Conservation (phyloP, 2,329 filamentous ascomycete genomes). For the Fusarium pininemorale region DNA sequence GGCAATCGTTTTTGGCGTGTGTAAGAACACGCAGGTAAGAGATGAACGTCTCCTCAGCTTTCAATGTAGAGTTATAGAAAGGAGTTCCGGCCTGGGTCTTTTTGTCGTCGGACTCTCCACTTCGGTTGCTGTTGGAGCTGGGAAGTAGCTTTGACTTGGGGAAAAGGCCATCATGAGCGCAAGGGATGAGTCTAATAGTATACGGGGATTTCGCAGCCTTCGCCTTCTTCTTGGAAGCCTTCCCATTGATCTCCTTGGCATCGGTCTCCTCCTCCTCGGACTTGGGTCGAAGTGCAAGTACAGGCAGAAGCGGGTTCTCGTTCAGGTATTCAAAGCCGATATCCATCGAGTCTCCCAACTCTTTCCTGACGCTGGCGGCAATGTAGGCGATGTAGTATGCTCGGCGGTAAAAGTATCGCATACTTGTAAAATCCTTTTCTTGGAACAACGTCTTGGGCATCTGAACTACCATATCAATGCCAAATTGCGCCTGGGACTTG, state of each 20-base stretch:
- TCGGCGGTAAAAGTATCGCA: conserved; percentile 94
- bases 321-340: conserved; percentile 73
- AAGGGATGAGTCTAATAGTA: conserved; percentile 80
- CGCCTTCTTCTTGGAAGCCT: conserved; percentile 38
- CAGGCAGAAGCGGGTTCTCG: conserved; percentile 80
- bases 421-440: conserved; percentile 92
- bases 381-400: conserved; percentile 91
- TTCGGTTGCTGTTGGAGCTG: conserved; percentile 74
- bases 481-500: conserved; percentile 66
- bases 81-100: conserved; percentile 67
- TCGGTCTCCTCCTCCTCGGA: conserved; percentile 29
- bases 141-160: conserved; percentile 75
- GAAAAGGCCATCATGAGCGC: conserved; percentile 75
- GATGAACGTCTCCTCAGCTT: conserved; percentile 78
- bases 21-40: conserved; percentile 81
- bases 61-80: conserved; percentile 89
- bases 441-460: conserved; percentile 86
- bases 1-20: conserved; percentile 72
- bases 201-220: conserved; percentile 53
- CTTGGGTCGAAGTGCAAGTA: conserved; percentile 60
- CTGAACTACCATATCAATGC: conserved; percentile 84
- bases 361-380: conserved; percentile 72
- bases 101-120: conserved; percentile 55
- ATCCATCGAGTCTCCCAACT: conserved; percentile 62
- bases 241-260: conserved; percentile 20